Conservation (phyloP, 139 green algal species). For the Asterochloris sp. region DNA sequence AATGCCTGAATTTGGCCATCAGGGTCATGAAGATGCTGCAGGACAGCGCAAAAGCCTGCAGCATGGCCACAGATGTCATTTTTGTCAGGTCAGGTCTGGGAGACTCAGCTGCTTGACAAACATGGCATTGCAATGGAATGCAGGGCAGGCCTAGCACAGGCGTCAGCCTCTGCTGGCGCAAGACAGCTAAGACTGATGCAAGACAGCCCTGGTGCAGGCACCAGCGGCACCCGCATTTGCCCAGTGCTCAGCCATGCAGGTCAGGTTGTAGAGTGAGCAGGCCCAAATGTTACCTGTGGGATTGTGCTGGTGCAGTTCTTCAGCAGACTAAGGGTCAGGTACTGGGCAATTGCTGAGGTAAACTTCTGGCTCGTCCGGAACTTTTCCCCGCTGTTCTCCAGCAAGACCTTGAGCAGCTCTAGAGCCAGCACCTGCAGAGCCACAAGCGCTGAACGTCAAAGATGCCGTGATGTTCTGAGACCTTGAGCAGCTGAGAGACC, state of each 20-base stretch:
- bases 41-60: conserved; percentile 43
- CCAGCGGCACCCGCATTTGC: conserved; percentile 10
- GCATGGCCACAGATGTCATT: no score
- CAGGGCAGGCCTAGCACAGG: no score
- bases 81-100: no score
- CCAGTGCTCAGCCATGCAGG: background rate
- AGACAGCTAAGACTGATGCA: no score
- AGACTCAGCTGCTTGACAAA: no score
- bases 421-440: conserved; percentile 81
- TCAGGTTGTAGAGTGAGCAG: no score
- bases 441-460: background rate
- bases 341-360: conserved; percentile 84
- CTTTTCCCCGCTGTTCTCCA: conserved; percentile 88
- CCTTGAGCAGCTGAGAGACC: background rate
- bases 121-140: no score
- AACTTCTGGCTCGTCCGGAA: conserved; percentile 85
- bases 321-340: conserved; percentile 93
- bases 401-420: conserved; percentile 93
- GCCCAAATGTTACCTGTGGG: conserved; percentile 5
- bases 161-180: no score
- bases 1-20: conserved; percentile 71
- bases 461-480: background rate
- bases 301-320: conserved; percentile 83
- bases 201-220: conserved; percentile 26
- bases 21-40: conserved; percentile 93